Base-by-base conservation (phyloP, 306 rosid species). In the Sphenostylis stenocarpa region DNA sequence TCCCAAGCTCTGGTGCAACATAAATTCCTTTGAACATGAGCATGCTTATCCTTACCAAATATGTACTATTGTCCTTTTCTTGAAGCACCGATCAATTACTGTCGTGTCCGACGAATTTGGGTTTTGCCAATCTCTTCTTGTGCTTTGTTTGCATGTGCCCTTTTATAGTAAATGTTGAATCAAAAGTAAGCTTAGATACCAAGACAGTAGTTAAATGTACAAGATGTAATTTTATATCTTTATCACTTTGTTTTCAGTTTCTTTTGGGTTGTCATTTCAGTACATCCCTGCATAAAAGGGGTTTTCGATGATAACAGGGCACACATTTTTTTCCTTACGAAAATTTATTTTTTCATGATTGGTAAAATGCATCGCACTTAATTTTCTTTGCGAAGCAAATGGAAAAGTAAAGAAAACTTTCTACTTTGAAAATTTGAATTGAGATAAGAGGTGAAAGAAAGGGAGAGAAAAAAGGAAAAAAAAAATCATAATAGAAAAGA, bases 161-260 rank as follows among this genome's bases (percentile, higher is more conserved):
- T 65, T 41, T 20, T 15, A 53, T 68, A 12, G 73, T 28, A 23
- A 41, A 55, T 23, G 21, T 6, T 56, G 64, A 74, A 80, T 69
- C 80, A 71, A 65, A 76, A 73, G 29, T 16, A 36, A 76, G 73
- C 51, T 11, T 55, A 57, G 68, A 66, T 16, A 17, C 16, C 38
- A 70, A 75, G 79, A 56, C 34, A 60, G 26, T n/a, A 60, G 73
- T 47, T 75, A 48, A 47, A 4, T 8, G 20, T 5, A 5, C 9
- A n/a, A 4, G 20, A 16, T 16, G 52, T 16, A 47, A 17, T 48
- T 6, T 48, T 48, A 44, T 45, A 17, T 49, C 11, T 49, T 17
- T 5, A 49, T 17, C 9, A 52, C 24, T 51, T 51, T 51, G 3
- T 51, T 51, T 52, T 20, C 58, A 19, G 28, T 52, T 48, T 52